These are phyloP conservation scores for Pleoardoris graminearum DNA, from an alignment of 2,329 filamentous ascomycete species.

Conservation along the genomic window DNA sequence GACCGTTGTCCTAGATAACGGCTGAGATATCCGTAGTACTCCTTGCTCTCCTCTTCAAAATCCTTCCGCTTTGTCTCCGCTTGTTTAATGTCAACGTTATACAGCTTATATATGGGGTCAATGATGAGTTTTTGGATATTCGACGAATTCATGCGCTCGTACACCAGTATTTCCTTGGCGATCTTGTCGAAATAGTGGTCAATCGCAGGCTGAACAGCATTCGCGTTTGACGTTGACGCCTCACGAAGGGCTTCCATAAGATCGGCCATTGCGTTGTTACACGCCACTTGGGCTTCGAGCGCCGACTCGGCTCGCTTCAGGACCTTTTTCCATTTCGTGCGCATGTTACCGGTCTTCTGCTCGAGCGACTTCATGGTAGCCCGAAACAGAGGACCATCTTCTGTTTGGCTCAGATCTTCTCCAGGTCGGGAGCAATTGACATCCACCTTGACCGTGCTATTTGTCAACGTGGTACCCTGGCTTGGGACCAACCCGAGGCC, in stretches of 20 bases:
- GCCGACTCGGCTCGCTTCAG: slow-evolving; percentile 92
- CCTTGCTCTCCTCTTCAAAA: slow-evolving; percentile 97
- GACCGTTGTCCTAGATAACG: slow-evolving; percentile 95
- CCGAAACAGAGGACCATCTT: slow-evolving; percentile 93
- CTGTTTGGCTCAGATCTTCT: slow-evolving; percentile 77
- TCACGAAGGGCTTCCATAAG: slow-evolving; percentile 88
- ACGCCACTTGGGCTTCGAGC: slow-evolving; percentile 74
- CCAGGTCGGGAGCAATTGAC: slow-evolving; percentile 82
- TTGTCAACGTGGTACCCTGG: slow-evolving; percentile 45
- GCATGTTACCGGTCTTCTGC: slow-evolving; percentile 95
- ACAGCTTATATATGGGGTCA: slow-evolving; percentile 87
- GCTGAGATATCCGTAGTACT: slow-evolving; percentile 95
- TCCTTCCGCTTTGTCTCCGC: slow-evolving; percentile 96
- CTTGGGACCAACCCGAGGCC: slow-evolving; percentile 48
- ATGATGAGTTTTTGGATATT: slow-evolving; percentile 94
- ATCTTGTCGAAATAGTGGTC: slow-evolving; percentile 99
- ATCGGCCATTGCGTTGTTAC: slow-evolving; percentile 80
- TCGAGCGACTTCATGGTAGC: slow-evolving; percentile 96
- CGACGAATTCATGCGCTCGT: slow-evolving; percentile 80
- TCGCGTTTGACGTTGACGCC: slow-evolving; percentile 86
- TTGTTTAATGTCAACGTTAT: slow-evolving; percentile 95
- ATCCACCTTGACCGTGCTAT: slow-evolving; percentile 72
- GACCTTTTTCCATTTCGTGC: slow-evolving; percentile 92
- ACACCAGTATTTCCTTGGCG: slow-evolving; percentile 82
- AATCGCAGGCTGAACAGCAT: slow-evolving; percentile 93